Base-by-base conservation (phyloP, 2,329 filamentous ascomycete species). In the Neobulgaria alba region DNA sequence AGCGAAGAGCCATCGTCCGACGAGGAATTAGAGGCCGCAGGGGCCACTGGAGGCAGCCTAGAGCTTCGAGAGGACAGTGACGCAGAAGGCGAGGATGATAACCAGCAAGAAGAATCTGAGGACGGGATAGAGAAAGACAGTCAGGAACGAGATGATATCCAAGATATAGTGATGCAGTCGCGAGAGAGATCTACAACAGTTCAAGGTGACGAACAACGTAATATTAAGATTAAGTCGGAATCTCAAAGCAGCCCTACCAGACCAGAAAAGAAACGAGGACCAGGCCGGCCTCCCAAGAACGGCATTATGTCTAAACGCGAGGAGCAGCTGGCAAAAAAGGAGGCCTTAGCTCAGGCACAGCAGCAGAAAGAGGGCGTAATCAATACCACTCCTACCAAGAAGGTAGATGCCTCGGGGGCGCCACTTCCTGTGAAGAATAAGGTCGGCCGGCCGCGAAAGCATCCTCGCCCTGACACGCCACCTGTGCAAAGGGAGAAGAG, bases 281-380 rank as follows among this genome's bases (percentile, higher is more conserved):
- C 85, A 8, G 85, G 85, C n/a, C 69, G 85, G 39, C 85, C 85
- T 15, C 85, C 85, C 0, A 89, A 89, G 64, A 84, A 89, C 55
- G 85, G 85, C 19, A 73, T 87, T 57, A 85, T 88, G 77, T 89
- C 84, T 1, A 88, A 88, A 62, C 71, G 85, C 42, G 79, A 86
- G 53, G 72, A 79, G 49, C 69, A 77, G 46, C 62, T 62, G 51
- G 68, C 69, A 15, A 74, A 73, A 63, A 72, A 75, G 57, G 72
- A 67, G 3, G 49, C 68, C 26, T 67, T 70, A 18, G 18, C 23
- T 12, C 23, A 36, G 9, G 33, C 18, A 31, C 45, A 42, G 21
- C 36, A 65, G 29, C 66, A 40, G 10, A 15, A 36, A 42, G 46
- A 50, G 34, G n/a, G n/a, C n/a, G 33, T 69, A 47, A 72, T 73